Evolutionary conservation across 257 asterid genomes (phyloP), one percentile per base, ranked within the genome.

Genomic region (Voacanga thouarsii): DNA sequence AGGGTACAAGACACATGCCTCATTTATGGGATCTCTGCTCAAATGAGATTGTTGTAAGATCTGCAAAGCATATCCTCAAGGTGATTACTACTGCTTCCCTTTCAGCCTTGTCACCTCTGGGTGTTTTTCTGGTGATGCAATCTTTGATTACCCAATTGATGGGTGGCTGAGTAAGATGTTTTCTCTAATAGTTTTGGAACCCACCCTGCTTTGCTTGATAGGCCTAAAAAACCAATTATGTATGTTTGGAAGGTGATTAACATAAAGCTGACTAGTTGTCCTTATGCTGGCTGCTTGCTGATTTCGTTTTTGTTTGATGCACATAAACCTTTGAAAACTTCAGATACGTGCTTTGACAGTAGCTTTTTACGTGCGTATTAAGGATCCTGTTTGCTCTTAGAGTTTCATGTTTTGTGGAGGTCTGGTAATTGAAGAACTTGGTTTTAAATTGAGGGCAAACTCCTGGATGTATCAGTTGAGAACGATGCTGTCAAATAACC

Each of bases 1-100:
- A 91, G 86, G 97, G 93, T 79, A 90, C 92, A 77, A 86, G 84
- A 76, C 89, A 89, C 71, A 87, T 94, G 90, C 97, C 97, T 79
- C 97, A 94, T 84, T 80, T 94, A 57, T 89, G 97, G 98, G 97
- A 92, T 78, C 92, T 94, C 76, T 91, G 97, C 82, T 88, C 89
- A 85, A 92, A 81, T 80, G 98, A 94, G 86, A 91, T 94, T 61
- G 87, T 89, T 77, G 93, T 91, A 79, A 89, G 98, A 87, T 92
- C 96, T 77, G 97, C 97, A 39, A 94, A 94, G 88, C 98, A 92
- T 81, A 85, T 92, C 49, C 76, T 92, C 83, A 94, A 90, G 97
- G 98, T 94, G 88, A 88, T 78, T 60, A 10, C 50, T 78, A 74
- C 43, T 60, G 74, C 59, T 84, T 60, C 50, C 71, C 68, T 72